These are phyloP conservation scores for Dactylellina drechsleri DNA, from an alignment of 2,329 filamentous ascomycete genomes.

Conservation along the genomic window DNA sequence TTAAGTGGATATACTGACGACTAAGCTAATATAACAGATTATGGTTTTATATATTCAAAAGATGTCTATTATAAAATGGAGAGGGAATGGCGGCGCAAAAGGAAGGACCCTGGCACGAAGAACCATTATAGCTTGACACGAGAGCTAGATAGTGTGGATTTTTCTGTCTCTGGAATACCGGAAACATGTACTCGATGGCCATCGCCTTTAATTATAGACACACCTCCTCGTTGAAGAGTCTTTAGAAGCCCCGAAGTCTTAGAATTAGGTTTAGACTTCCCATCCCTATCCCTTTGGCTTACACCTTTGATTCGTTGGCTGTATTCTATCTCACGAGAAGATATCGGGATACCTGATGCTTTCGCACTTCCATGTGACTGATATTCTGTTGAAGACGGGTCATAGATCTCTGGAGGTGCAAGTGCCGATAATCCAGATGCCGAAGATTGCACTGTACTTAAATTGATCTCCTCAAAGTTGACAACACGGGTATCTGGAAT, in stretches of 20 bases:
- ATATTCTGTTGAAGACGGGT: constrained; percentile 18
- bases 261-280: background rate
- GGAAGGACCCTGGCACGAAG: too few species aligned
- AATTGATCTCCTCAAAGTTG: constrained; percentile 93
- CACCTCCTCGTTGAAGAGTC: constrained; percentile 27
- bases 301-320: constrained; percentile 7
- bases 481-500: constrained; percentile 91
- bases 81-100: too few species aligned
- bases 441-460: constrained; percentile 76
- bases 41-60: too few species aligned
- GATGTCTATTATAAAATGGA: too few species aligned
- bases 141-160: background rate
- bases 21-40: too few species aligned
- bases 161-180: background rate
- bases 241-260: constrained; percentile 4
- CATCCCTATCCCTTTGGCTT: background rate
- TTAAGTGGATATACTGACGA: too few species aligned
- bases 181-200: constrained; percentile 14
- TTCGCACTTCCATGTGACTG: constrained; percentile 5
- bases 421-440: constrained; percentile 73
- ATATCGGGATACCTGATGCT: constrained; percentile 27
- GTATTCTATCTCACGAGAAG: constrained; percentile 20
- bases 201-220: constrained; percentile 24
- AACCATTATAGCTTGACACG: constrained; percentile 25
- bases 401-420: constrained; percentile 91